phyloP scores from a whole-genome alignment of 2,329 filamentous ascomycete genomes.

The Monilinia laxa region DNA sequence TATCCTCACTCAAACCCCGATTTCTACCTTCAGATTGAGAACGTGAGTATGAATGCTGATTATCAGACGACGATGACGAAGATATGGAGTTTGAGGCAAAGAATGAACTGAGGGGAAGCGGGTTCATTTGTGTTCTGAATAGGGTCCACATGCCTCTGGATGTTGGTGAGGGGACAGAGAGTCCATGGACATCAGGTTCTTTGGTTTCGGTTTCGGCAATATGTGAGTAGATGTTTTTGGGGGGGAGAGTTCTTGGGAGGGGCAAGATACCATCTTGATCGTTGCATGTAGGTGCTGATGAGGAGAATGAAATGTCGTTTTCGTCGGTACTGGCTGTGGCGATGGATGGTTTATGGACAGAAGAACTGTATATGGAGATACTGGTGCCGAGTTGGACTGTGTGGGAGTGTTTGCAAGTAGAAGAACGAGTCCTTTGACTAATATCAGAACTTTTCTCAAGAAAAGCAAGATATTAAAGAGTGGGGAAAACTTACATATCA shows the following conservation, averaged over 20 bases:
- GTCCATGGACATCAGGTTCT: fast-evolving
- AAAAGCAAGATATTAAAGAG: neutral
- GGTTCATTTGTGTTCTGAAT: neutral
- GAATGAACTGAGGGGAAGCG: neutral
- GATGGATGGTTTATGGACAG: neutral
- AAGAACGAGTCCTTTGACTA: neutral
- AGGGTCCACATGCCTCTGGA: neutral
- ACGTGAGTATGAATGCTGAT: neutral
- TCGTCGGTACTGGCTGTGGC: neutral
- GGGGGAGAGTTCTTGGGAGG: neutral
- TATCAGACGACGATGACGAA: neutral
- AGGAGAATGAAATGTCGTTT: neutral
- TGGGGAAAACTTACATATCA: slow-evolving; percentile 13
- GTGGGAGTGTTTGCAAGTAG: neutral
- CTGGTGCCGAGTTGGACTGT: neutral
- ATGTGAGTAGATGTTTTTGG: neutral
- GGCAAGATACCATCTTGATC: neutral
- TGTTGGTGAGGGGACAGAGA: neutral
- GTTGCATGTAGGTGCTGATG: neutral
- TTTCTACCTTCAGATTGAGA: neutral
- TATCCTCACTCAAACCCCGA: neutral
- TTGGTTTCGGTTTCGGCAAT: neutral
- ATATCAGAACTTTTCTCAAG: neutral
- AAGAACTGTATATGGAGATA: neutral
- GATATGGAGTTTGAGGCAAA: neutral